Evolutionary conservation across 192 early-diverging fungal species (phyloP).

Genomic region (Phycomyces blakesleeanus): DNA sequence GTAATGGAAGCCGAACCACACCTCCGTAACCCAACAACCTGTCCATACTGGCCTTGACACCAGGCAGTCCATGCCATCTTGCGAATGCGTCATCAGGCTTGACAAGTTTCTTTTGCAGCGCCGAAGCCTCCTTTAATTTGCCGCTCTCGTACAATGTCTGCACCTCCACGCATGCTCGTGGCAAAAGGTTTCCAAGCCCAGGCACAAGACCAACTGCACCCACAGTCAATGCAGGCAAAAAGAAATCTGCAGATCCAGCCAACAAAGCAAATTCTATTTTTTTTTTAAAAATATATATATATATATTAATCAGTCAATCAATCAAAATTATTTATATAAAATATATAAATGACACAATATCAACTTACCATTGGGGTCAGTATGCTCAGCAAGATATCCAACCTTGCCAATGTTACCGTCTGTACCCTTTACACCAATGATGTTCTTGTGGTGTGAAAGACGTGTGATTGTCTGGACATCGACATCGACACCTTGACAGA

Average conservation of each 20-base stretch:
- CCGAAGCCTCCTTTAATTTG: slow-evolving; percentile 24
- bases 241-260: slow-evolving; percentile 37
- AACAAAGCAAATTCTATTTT: slow-evolving; percentile 34
- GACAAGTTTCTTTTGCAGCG: slow-evolving; percentile 29
- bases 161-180: slow-evolving; percentile 21
- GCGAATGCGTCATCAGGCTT: slow-evolving; percentile 31
- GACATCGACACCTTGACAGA: slow-evolving; percentile 36
- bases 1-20: slow-evolving; percentile 16
- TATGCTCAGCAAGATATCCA: slow-evolving; percentile 28
- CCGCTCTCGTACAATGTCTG: slow-evolving; percentile 25
- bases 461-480: slow-evolving; percentile 9
- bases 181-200: slow-evolving; percentile 29
- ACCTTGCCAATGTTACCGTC: slow-evolving; percentile 41
- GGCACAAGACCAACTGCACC: slow-evolving; percentile 32
- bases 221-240: slow-evolving; percentile 30
- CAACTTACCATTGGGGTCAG: slow-evolving; percentile 14
- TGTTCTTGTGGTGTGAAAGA: slow-evolving; percentile 31
- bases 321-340: no score
- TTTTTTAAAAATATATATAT: no score
- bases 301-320: no score
- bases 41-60: slow-evolving; percentile 32
- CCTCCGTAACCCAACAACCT: slow-evolving; percentile 26
- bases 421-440: slow-evolving; percentile 36
- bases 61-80: slow-evolving; percentile 35
- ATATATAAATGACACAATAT: no score